phyloP scores from a whole-genome alignment of 805 yeast genomes.

The Sugiyamaella smithiae region DNA sequence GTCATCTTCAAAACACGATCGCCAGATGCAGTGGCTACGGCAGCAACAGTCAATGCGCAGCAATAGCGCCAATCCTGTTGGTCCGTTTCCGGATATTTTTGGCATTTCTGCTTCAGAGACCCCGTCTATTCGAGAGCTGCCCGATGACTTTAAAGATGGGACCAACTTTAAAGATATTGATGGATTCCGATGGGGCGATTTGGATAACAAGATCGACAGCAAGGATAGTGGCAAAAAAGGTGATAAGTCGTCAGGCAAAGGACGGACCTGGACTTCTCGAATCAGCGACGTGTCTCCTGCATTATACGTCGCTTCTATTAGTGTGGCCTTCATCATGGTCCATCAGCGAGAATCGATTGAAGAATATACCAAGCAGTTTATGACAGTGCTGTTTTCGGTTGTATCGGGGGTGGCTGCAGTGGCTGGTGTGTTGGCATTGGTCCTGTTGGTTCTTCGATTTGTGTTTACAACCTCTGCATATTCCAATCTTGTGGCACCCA shows the following conservation, averaged over 20 bases:
- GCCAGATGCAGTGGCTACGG: conserved; percentile 8
- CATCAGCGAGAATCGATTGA: conserved; percentile 21
- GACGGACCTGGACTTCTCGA: neutral
- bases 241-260: neutral
- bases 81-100: conserved; percentile 3
- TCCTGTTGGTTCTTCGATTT: conserved; percentile 8
- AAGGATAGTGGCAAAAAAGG: neutral
- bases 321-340: conserved; percentile 20
- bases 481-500: neutral
- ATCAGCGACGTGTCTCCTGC: conserved; percentile 21
- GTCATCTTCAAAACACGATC: neutral
- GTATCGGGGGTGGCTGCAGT: conserved; percentile 11
- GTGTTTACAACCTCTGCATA: neutral
- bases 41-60: conserved; percentile 1
- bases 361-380: conserved; percentile 14
- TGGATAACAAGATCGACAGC: neutral
- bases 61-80: neutral
- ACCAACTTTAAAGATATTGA: neutral
- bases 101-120: conserved; percentile 4
- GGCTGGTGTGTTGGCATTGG: conserved; percentile 13
- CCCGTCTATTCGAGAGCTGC: conserved; percentile 6
- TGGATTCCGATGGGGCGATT: neutral
- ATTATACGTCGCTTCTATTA: conserved; percentile 19
- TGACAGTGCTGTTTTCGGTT: conserved; percentile 17
- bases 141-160: neutral